These are phyloP conservation scores for Colletotrichum spaethianum DNA, from an alignment of 2,329 filamentous ascomycete genomes.

Conservation along the genomic window DNA sequence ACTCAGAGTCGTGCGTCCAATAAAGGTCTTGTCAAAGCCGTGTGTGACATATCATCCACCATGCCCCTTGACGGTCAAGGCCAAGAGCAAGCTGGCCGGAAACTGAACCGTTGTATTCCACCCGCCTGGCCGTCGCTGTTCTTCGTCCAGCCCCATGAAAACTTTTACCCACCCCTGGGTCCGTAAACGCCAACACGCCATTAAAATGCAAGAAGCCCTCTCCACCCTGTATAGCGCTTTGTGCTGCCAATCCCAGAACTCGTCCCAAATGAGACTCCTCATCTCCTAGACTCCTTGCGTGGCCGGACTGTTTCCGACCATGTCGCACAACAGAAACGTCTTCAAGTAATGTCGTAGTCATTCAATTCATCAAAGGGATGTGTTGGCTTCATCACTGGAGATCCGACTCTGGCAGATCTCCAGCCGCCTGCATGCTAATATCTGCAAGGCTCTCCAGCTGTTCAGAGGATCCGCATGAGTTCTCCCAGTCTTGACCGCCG, in stretches of 20 bases:
- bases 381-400: constrained; percentile 43
- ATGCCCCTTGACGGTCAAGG: neutral
- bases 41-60: neutral
- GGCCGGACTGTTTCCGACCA: constrained; percentile 29
- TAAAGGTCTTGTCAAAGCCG: neutral
- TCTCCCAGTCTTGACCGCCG: constrained; percentile 66
- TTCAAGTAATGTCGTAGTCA: constrained; percentile 28
- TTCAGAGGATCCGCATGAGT: constrained; percentile 68
- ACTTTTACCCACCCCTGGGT: constrained; percentile 22
- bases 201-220: constrained; percentile 36
- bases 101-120: neutral
- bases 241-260: constrained; percentile 8
- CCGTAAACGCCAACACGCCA: constrained; percentile 34
- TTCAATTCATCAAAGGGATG: constrained; percentile 37
- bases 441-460: constrained; percentile 66
- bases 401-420: constrained; percentile 56
- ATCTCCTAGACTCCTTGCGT: constrained; percentile 36
- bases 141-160: neutral
- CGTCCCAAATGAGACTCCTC: constrained; percentile 20
- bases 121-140: neutral
- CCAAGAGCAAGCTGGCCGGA: neutral
- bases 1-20: constrained; percentile 1
- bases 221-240: constrained; percentile 25
- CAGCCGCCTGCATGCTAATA: constrained; percentile 58
- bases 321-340: constrained; percentile 20